Percentiles rank a stretch among this genome's conserved stretches.
Evolutionary conservation across 202 grass and related monocot species (phyloP).

Genomic region (Setaria italica): DNA sequence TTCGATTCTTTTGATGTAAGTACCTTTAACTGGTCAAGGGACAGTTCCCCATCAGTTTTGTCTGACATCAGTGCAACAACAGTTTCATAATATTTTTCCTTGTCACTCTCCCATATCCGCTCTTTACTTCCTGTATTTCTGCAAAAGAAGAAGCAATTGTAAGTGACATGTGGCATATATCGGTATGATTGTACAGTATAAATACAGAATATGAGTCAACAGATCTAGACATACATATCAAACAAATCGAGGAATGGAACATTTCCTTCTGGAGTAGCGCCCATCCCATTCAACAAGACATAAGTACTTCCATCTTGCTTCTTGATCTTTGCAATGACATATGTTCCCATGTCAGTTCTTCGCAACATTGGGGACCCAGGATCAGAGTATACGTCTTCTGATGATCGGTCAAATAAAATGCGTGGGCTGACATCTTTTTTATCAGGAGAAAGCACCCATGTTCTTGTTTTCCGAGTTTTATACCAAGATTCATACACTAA

Average conservation of each 20-base stretch:
- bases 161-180: constrained; percentile 31
- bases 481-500: constrained; percentile 99
- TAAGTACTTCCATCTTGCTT: constrained; percentile 79
- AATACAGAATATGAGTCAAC: constrained; percentile 29
- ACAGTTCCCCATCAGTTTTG: constrained; percentile 72
- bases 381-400: constrained; percentile 98
- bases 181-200: constrained; percentile 26
- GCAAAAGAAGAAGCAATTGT: constrained; percentile 46
- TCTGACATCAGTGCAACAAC: constrained; percentile 95
- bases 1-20: constrained; percentile 98
- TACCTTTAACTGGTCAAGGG: constrained; percentile 85
- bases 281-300: constrained; percentile 89
- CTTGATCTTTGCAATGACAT: constrained; percentile 95
- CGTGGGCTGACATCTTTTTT: constrained; percentile 68
- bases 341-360: constrained; percentile 85
- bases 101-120: constrained; percentile 98
- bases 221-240: constrained; percentile 78
- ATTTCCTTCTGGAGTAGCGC: constrained; percentile 97
- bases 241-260: constrained; percentile 98
- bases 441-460: constrained; percentile 92
- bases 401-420: constrained; percentile 95
- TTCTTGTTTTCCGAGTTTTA: constrained; percentile 96
- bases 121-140: constrained; percentile 96
- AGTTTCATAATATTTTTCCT: constrained; percentile 92
- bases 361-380: constrained; percentile 96